Base-by-base conservation (phyloP, 1,284 basidiomycete genomes). In the Rhodotorula glutinis region DNA sequence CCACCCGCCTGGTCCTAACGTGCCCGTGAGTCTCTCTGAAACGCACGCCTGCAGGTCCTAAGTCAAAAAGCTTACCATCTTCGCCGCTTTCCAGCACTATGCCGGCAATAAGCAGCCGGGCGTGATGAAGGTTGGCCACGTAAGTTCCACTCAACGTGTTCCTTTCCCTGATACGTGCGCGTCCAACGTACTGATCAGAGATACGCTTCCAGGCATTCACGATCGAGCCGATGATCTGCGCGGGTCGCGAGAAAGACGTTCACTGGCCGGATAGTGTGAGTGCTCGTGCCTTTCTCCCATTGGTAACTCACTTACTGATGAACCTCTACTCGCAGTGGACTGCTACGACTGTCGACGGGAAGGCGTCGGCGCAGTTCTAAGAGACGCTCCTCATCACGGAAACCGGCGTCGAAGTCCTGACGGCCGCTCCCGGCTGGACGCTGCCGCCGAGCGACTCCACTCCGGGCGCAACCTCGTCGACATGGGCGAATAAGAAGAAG, bases 311-410 rank as follows among this genome's bases (percentile, higher is more conserved):
- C n/a, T n/a, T n/a, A n/a, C n/a, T n/a, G n/a, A n/a, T n/a, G n/a
- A n/a, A n/a, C n/a, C n/a, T n/a, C n/a, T n/a, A n/a, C n/a, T n/a
- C n/a, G n/a, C 60, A 76, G 70, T 97, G 94, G 94, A 97, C 93
- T 4, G 92, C 92, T 1, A 90, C 90, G 25, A 98, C 94, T 4
- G 79, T 84, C 4, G 93, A 97, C 79, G 94, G 93, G 40, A 88
- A 89, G 44, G 27, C 56, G 2, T 71, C 69, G 9, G 94, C 94
- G 9, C 94, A 98, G 76, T 97, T 96, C 76, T 94, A 98, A 79
- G 94, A 98, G 75, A 96, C 93, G 1, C 81, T 90, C 51, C 79
- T 98, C 88, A 89, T 98, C 76, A 97, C 94, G 25, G 91, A 93
- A 75, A 89, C 86, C 25, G 94, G 94, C 8, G 87, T 88, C 51